Evolutionary conservation across 305 asterid species (phyloP), one percentile per base, ranked within the genome.

Genomic region (Fraxinus sp.): DNA sequence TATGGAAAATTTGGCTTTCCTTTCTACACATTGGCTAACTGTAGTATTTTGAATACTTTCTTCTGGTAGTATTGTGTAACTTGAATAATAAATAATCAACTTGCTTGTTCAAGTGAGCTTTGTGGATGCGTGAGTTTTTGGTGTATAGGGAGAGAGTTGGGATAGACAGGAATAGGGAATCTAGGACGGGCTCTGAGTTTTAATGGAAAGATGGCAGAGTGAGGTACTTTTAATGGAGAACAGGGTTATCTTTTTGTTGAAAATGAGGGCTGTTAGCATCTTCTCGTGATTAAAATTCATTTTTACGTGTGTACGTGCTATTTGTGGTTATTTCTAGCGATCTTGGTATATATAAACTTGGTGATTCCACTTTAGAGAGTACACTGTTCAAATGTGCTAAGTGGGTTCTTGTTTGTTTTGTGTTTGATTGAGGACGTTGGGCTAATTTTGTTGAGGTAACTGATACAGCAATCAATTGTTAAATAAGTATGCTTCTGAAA

Each of bases 111-210:
- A 70, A 3, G 39, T 28, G 75, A 5, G 10, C 75, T 70, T 14
- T 3, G 20, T 10, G n/a, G 74, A 66, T 70, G 41, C 6, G 13
- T 35, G 76, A 72, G 76, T 72, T 72, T 72, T 14, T 32, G 76
- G 28, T 72, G 46, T 33, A 5, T 72, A 33, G 41, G 76, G 26
- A 72, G 76, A 49, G 41, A 33, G 46, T 32, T 72, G 76, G 76
- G 44, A 72, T 72, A n/a, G 33, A 33, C 46, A 72, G 76, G 33
- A 72, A 33, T 28, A 72, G 76, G 76, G 44, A 72, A 72, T 72
- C 41, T 6, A 35, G 44, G 26, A n/a, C 28, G 26, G 46, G 26
- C 24, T 36, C 35, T 70, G 37, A 30, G 35, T 70, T 70, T 70
- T 70, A 28, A 70, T 70, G 20, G 39, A 62, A 70, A 6, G 22